Evolutionary conservation across 805 yeast genomes (phyloP), one percentile per base, ranked within the genome.

Genomic region (Yamadazyma akitaensis): DNA sequence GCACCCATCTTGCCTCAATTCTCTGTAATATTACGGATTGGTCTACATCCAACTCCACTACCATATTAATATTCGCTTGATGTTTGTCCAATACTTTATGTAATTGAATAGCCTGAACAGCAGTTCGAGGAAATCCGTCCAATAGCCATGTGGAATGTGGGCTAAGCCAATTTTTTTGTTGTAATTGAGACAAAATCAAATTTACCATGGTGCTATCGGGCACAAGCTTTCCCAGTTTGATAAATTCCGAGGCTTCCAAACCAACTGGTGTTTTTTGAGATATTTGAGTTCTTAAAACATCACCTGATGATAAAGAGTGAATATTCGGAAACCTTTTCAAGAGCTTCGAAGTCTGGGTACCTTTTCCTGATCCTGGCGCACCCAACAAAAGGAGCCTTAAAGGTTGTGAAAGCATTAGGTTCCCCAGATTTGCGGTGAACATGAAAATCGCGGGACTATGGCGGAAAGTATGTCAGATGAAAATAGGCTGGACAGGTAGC

Each of bases 321-420:
- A 91, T 63, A 4, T 60, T 56, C 1, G 85, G 77, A 48, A 82
- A 75, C 35, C 68, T 64, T 43, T 77, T 75, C 48, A 84, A 62
- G 4, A 91, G 69, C 49, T 82, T 74, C 2, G 85, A 67, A 0
- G 96, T 85, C 54, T 85, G 87, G 0, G 98, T 91, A 1, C 97
- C 97, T 61, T 91, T 91, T 0, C 98, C 98, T 1, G 96, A 77
- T 0, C 98, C 98, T 0, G 98, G 98, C 0, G 97, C 96, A 2
- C 97, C 97, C 21, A 92, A 68, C 8, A 91, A 70, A 24, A 91
- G 72, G 33, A 89, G 64, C 56, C 97, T 70, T 14, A 85, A 61
- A 1, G 91, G 83, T 13, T 25, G n/a, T 26, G 18, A 18, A 25
- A 31, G 38, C 36, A 42, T 42, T 26, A 13, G 10, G 10, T 32